Evolutionary conservation across 768 basidiomycete species (phyloP).

Genomic region (Tephrocybe rancida): DNA sequence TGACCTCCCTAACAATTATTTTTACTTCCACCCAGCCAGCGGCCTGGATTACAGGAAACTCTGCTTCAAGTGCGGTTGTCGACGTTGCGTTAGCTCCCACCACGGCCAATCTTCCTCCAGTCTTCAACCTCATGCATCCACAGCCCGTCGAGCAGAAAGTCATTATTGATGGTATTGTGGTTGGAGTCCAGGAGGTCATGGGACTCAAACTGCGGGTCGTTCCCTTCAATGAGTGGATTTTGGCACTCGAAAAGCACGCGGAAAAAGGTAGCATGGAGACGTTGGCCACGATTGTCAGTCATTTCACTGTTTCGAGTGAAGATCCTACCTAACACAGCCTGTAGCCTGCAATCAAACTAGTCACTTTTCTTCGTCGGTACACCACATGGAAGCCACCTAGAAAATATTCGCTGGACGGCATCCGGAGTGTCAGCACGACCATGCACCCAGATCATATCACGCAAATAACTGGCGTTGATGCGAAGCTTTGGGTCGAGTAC

Average conservation of each 20-base stretch:
- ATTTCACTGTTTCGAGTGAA: not conserved
- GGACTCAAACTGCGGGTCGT: not conserved
- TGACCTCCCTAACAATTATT: not conserved
- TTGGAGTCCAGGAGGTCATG: not conserved
- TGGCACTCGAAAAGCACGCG: not conserved
- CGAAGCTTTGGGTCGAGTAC: not conserved
- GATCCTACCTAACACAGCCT: not conserved
- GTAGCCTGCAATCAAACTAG: slow-evolving; percentile 5
- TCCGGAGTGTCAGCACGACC: not conserved
- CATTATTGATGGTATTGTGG: not conserved
- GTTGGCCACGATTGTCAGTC: not conserved
- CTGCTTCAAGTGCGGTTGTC: not conserved
- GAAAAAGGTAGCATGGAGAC: not conserved
- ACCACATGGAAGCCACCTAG: no score
- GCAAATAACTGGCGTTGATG: not conserved
- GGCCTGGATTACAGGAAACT: not conserved
- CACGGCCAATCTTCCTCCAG: not conserved
- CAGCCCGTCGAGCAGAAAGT: not conserved
- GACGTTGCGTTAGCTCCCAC: not conserved
- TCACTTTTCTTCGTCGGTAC: not conserved
- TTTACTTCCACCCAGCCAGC: not conserved
- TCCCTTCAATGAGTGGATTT: not conserved
- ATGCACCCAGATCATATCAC: not conserved
- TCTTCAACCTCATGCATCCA: slow-evolving; percentile 1
- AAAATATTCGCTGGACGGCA: not conserved